Conservation (phyloP, 305 asterid genomes). For the Fraxinus latifolia region DNA sequence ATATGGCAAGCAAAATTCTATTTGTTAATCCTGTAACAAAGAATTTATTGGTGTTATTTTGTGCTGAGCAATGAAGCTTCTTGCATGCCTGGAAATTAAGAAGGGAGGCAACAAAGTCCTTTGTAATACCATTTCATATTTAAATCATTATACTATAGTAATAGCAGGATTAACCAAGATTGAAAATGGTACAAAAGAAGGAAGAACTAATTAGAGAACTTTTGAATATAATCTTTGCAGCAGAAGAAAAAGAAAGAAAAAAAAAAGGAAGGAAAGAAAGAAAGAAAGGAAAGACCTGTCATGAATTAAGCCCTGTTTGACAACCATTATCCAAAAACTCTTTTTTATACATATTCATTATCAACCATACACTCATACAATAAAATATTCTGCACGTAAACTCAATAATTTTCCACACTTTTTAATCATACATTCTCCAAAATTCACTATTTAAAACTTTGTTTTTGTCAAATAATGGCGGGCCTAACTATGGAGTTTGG, state of each 20-base stretch:
- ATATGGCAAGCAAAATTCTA: background rate
- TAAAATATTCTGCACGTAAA: too few relatives aligned
- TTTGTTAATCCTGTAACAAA: background rate
- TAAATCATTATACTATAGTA: background rate
- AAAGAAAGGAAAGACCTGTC: background rate
- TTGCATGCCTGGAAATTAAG: background rate
- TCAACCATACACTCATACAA: background rate
- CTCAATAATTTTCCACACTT: background rate
- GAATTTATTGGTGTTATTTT: background rate
- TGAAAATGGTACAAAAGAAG: background rate
- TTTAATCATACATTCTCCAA: background rate
- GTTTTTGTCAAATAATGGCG: background rate
- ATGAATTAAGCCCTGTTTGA: background rate
- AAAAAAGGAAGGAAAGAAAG: background rate
- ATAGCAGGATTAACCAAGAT: background rate
- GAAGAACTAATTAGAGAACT: background rate
- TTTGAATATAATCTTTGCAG: constrained; percentile 8
- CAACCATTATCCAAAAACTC: background rate
- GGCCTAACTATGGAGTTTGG: background rate
- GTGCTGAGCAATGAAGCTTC: background rate
- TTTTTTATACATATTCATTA: background rate
- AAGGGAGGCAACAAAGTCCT: background rate
- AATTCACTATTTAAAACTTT: background rate
- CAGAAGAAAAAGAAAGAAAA: background rate
- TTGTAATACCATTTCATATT: background rate